Base-by-base conservation (phyloP, 2,329 filamentous ascomycete species). In the Dothistroma pini region DNA sequence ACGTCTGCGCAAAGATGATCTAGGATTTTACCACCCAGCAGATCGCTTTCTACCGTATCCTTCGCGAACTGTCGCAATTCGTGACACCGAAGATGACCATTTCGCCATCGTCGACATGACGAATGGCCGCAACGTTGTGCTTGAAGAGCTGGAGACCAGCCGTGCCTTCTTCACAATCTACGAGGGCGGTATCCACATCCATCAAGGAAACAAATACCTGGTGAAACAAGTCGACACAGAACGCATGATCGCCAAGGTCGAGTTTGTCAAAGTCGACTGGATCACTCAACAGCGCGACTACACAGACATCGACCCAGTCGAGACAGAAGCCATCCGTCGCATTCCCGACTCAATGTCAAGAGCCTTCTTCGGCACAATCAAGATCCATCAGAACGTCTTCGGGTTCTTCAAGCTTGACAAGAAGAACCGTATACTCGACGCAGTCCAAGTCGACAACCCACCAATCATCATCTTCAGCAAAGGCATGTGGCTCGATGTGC, bases 391-490 rank as follows among this genome's bases (percentile, higher is more conserved):
- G 67, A 88, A 90, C 32, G 92, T 99, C 1, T 97, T 96, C 74
- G 95, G 95, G 1, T 99, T 95, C 79, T 97, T 97, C 83, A 97
- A 97, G 74, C 80, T 97, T n/a, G 93, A 97, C 75, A 89, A 88
- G 72, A 88, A 86, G 67, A 85, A 89, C 1, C 86, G 91, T 1
- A 90, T 97, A 60, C 84, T 97, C 14, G 95, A 99, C 73, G 93
- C 93, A 2, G 89, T 97, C 0, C 86, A 93, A 62, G 92, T 97
- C 22, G 91, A 97, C 74, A 96, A 96, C 68, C 93, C 93, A 2
- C 92, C 95, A 0, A 91, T 97, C 56, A 85, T 95, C 54, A 85
- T 92, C 3, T 84, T 88, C 71, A 90, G 86, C 69, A 96, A 95
- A 73, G 95, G 93, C 44, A 90, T 97, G 86, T 99, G 95, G 95